Conservation (phyloP, 2,329 filamentous ascomycete genomes). For the Colletotrichum tanaceti region DNA sequence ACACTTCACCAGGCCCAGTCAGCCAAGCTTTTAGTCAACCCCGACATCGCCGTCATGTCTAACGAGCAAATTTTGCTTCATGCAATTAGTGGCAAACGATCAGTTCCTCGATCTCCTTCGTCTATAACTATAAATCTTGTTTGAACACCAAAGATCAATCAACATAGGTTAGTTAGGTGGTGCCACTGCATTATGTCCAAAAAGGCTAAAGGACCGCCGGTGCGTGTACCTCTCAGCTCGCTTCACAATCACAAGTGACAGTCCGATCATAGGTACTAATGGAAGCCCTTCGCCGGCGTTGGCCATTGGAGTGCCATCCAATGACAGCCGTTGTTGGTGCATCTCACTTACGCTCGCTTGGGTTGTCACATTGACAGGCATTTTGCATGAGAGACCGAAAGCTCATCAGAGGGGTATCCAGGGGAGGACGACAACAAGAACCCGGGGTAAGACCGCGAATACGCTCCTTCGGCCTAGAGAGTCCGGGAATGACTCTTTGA, state of each 20-base stretch:
- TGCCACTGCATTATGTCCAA: too few species aligned
- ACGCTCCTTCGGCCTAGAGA: constrained; percentile 30
- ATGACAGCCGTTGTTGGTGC: constrained; percentile 3
- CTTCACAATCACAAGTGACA: neutral
- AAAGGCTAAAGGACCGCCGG: constrained; percentile 16
- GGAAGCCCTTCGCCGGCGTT: neutral
- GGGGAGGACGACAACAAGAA: constrained; percentile 4
- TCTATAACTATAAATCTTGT: neutral
- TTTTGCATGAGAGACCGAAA: constrained; percentile 29
- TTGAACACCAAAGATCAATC: neutral
- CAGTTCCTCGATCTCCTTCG: too few species aligned
- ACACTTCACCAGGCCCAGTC: too few species aligned
- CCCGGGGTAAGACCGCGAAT: constrained; percentile 23
- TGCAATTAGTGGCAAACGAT: too few species aligned
- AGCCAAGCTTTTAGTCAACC: too few species aligned
- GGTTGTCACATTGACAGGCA: constrained; percentile 23
- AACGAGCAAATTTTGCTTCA: too few species aligned
- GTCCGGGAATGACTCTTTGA: neutral
- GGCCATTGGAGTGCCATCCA: constrained; percentile 5
- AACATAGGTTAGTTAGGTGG: too few species aligned
- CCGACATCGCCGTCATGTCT: too few species aligned
- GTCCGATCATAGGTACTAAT: constrained; percentile 3
- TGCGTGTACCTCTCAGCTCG: constrained; percentile 13
- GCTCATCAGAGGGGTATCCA: constrained; percentile 26
- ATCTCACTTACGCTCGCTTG: constrained; percentile 1